phyloP scores from a whole-genome alignment of 352 stramenopile species.

The Globisporangium barbulae region DNA sequence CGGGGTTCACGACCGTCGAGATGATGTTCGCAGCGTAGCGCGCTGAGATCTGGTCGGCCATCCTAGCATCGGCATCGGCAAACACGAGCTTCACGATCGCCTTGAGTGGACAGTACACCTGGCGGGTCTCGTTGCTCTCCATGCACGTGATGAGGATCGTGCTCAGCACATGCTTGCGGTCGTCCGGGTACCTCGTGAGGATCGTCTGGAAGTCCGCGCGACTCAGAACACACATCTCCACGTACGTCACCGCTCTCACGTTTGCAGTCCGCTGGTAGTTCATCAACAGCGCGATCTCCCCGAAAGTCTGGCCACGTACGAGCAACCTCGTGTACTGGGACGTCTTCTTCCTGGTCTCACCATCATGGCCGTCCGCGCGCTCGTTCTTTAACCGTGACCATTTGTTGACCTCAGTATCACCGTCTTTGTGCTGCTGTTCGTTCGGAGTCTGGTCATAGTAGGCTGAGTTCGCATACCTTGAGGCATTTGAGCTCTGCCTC shows the following conservation, averaged over 20 bases:
- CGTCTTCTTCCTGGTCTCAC: not conserved
- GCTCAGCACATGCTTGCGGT: constrained; percentile 23
- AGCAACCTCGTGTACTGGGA: constrained; percentile 10
- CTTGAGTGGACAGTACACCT: constrained; percentile 24
- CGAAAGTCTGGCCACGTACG: too few relatives aligned
- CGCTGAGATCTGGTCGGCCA: constrained; percentile 11
- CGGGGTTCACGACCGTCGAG: constrained; percentile 14
- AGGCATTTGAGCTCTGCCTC: not conserved
- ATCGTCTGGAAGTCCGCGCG: too few relatives aligned
- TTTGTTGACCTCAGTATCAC: not conserved
- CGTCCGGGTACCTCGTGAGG: constrained; percentile 24
- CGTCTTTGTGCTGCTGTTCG: not conserved
- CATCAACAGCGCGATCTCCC: too few relatives aligned
- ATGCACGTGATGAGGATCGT: constrained; percentile 26
- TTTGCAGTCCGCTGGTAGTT: too few relatives aligned
- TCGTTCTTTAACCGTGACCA: not conserved
- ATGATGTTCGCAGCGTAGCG: constrained; percentile 21
- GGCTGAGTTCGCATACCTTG: constrained; percentile 28
- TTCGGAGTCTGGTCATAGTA: constrained; percentile 9
- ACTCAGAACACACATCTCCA: too few relatives aligned
- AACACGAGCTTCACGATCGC: constrained; percentile 17
- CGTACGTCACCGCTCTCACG: too few relatives aligned
- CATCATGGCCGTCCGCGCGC: not conserved
- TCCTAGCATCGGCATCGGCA: not conserved
- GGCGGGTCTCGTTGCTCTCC: constrained; percentile 18